A percentile compares a stretch with the other conserved stretches of the same genome.
Evolutionary conservation across 257 asterid genomes (phyloP).

Genomic region (Solanum dulcamara): DNA sequence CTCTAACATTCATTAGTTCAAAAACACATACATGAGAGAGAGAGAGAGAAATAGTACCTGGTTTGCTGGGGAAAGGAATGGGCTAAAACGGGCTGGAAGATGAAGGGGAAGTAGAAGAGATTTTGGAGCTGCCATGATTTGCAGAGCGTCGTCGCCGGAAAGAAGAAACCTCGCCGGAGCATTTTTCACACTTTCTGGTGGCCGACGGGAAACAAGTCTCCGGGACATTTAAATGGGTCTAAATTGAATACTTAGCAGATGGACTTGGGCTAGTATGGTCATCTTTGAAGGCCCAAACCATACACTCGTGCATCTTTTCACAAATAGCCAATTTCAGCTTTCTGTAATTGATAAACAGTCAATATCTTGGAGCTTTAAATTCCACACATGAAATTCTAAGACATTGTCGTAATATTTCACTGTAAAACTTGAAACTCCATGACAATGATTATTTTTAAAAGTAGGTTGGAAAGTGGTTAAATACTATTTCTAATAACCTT

Average conservation of each 20-base stretch:
- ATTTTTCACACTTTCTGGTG: neutral
- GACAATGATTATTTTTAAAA: no score
- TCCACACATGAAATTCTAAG: neutral
- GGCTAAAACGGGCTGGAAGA: slow-evolving; percentile 2
- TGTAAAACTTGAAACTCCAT: neutral
- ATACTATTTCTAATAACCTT: neutral
- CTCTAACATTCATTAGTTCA: no score
- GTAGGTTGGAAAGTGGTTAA: neutral
- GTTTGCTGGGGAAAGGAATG: slow-evolving; percentile 12
- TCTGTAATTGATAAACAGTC: neutral
- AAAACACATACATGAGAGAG: no score
- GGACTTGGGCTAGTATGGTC: neutral
- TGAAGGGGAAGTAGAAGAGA: neutral
- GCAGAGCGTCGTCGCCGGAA: neutral
- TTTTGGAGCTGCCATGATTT: slow-evolving; percentile 24
- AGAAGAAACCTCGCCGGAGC: neutral
- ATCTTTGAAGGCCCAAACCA: neutral
- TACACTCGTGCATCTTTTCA: neutral
- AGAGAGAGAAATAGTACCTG: slow-evolving; percentile 34
- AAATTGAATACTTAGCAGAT: neutral
- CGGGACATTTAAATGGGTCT: neutral
- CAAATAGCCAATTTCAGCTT: neutral
- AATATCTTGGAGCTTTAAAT: neutral
- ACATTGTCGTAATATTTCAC: no score
- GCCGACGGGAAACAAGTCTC: neutral